Conservation (phyloP, 768 basidiomycete genomes). For the Macrolepiota albuminosa region DNA sequence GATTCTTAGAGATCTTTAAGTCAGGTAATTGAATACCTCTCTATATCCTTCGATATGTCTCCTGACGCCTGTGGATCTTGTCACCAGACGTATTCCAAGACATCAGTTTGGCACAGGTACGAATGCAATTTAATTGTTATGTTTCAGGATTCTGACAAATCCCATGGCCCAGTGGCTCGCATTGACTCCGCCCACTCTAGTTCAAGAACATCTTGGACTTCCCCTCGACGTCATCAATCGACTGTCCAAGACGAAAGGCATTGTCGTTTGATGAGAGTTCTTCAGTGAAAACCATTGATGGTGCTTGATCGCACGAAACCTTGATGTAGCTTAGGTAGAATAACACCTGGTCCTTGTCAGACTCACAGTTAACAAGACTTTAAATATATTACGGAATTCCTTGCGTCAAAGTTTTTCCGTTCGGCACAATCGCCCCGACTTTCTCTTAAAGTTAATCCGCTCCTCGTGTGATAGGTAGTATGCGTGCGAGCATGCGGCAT, state of each 20-base stretch:
- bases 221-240: constrained; percentile 18
- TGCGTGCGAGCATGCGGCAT: neutral
- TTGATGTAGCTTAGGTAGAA: neutral
- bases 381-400: neutral
- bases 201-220: constrained; percentile 12
- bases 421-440: neutral
- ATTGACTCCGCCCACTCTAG: constrained; percentile 16
- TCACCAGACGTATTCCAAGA: constrained; percentile 26
- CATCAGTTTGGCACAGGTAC: constrained; percentile 43
- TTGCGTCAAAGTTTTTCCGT: neutral
- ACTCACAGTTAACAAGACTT: neutral
- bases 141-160: neutral
- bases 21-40: constrained; percentile 22
- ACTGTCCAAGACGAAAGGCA: constrained; percentile 35
- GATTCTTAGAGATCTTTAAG: constrained; percentile 45
- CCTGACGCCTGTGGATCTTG: neutral
- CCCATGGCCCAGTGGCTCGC: constrained; percentile 19
- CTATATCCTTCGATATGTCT: neutral
- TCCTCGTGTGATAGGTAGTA: neutral
- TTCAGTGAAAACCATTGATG: neutral
- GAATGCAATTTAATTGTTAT: neutral
- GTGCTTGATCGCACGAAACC: neutral
- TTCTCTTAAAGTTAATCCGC: neutral
- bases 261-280: constrained; percentile 26
- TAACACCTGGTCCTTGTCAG: neutral